These are phyloP conservation scores for Jimgerdemannia flammicorona DNA, from an alignment of 192 early-diverging fungal species.

Conservation along the genomic window DNA sequence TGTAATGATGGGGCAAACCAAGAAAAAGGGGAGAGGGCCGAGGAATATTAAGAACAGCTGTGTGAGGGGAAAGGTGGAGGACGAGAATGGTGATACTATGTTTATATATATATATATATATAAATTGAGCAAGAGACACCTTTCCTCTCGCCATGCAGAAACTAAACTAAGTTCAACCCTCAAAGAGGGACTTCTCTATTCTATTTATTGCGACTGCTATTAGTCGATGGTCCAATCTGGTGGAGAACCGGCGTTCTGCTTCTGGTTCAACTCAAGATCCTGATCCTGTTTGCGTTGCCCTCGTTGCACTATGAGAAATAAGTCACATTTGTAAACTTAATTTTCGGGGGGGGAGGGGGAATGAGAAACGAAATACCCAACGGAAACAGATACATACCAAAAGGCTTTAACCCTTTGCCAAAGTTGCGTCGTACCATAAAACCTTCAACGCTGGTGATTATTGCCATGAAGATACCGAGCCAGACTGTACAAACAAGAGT, in stretches of 20 bases:
- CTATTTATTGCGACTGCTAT: not conserved
- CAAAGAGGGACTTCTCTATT: no score
- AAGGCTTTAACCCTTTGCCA: slow-evolving; percentile 24
- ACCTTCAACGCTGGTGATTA: slow-evolving; percentile 19
- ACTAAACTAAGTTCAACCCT: no score
- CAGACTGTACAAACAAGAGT: slow-evolving; percentile 3
- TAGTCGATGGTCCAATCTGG: not conserved
- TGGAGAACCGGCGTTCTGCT: not conserved
- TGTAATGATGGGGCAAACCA: no score
- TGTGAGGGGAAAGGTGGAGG: no score
- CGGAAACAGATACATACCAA: slow-evolving; percentile 4
- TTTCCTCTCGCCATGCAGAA: no score
- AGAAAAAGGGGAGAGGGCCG: no score
- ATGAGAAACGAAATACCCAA: not conserved
- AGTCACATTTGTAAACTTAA: no score
- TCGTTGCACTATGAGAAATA: not conserved
- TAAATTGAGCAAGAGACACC: no score
- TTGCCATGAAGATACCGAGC: slow-evolving; percentile 14
- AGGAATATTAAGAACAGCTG: no score
- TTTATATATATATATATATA: no score
- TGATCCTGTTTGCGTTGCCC: not conserved
- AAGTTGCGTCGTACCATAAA: slow-evolving; percentile 26
- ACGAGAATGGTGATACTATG: no score
- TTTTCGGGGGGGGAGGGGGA: not conserved
- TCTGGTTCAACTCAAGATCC: not conserved